These are phyloP conservation scores for Flaveria floridana DNA, from an alignment of 140 eudicot species.

Conservation along the genomic window DNA sequence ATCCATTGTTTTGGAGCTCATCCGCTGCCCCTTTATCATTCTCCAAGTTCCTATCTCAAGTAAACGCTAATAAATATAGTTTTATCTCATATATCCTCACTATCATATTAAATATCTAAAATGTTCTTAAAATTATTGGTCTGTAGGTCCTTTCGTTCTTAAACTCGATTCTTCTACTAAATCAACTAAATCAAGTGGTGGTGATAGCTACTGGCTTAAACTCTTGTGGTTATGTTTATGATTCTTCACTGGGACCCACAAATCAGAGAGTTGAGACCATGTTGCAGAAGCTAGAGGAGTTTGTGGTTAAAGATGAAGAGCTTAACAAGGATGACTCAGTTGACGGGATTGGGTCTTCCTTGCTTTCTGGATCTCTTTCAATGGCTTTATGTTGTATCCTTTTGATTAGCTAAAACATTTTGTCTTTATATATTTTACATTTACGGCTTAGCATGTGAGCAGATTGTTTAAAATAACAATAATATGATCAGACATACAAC, in stretches of 20 bases:
- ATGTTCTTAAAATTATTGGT: neutral
- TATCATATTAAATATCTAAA: neutral
- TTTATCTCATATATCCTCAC: neutral
- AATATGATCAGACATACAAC: constrained; percentile 70
- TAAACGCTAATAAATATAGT: constrained; percentile 33
- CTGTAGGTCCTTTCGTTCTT: constrained; percentile 72
- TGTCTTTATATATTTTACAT: neutral
- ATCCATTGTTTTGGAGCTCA: constrained; percentile 77
- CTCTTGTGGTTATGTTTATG: constrained; percentile 71
- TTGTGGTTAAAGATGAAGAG: constrained; percentile 68
- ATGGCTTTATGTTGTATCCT: constrained; percentile 99
- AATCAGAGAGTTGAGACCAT: constrained; percentile 55
- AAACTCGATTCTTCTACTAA: constrained; percentile 73
- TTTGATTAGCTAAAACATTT: constrained; percentile 10
- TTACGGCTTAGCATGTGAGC: neutral
- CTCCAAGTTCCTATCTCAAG: constrained; percentile 80
- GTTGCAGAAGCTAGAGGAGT: constrained; percentile 65
- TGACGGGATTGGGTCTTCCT: constrained; percentile 72
- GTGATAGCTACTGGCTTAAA: constrained; percentile 83
- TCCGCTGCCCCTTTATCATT: constrained; percentile 47
- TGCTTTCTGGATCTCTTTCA: constrained; percentile 90
- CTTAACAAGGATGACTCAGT: constrained; percentile 52
- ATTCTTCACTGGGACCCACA: constrained; percentile 57
- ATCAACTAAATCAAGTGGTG: constrained; percentile 87
- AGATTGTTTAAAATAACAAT: constrained; percentile 35